A percentile compares a stretch with the other conserved stretches of the same genome.
Evolutionary conservation across 2,329 filamentous ascomycete species (phyloP).

Genomic region (Trichoderma cornu-damae): DNA sequence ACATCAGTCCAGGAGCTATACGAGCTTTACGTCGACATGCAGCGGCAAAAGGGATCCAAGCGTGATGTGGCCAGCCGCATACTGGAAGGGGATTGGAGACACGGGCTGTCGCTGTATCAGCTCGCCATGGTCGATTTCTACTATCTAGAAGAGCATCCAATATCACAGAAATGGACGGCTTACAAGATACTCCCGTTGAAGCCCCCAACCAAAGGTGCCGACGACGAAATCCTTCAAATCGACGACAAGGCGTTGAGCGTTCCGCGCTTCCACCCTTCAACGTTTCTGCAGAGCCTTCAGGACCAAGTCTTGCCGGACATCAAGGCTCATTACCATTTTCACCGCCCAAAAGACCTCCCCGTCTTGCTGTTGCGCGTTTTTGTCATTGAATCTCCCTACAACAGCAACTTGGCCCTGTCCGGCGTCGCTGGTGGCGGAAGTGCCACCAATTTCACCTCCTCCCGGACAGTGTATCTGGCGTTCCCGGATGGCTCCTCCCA

Average conservation of each 20-base stretch:
- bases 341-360: conserved; percentile 63
- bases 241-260: conserved; percentile 46
- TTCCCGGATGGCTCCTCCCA: conserved; percentile 77
- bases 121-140: conserved; percentile 64
- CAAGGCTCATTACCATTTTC: conserved; percentile 78
- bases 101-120: conserved; percentile 60
- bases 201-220: conserved; percentile 33
- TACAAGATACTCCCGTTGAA: conserved; percentile 54
- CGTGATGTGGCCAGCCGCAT: conserved; percentile 60
- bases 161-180: conserved; percentile 59
- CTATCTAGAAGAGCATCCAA: conserved; percentile 60
- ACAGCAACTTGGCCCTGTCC: conserved; percentile 49
- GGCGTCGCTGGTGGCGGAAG: conserved; percentile 29
- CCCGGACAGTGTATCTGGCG: conserved; percentile 70
- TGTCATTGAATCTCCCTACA: conserved; percentile 76
- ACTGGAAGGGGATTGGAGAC: conserved; percentile 62
- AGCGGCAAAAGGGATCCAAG: conserved; percentile 55
- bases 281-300: conserved; percentile 72
- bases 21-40: conserved; percentile 58
- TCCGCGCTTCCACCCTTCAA: conserved; percentile 73
- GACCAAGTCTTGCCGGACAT: conserved; percentile 69
- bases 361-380: conserved; percentile 73
- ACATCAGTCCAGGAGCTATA: conserved; percentile 61
- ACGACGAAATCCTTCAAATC: conserved; percentile 38
- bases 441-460: conserved; percentile 53